These are phyloP conservation scores for Hyaloperonospora brassicae DNA, from an alignment of 352 stramenopile genomes.

Conservation along the genomic window DNA sequence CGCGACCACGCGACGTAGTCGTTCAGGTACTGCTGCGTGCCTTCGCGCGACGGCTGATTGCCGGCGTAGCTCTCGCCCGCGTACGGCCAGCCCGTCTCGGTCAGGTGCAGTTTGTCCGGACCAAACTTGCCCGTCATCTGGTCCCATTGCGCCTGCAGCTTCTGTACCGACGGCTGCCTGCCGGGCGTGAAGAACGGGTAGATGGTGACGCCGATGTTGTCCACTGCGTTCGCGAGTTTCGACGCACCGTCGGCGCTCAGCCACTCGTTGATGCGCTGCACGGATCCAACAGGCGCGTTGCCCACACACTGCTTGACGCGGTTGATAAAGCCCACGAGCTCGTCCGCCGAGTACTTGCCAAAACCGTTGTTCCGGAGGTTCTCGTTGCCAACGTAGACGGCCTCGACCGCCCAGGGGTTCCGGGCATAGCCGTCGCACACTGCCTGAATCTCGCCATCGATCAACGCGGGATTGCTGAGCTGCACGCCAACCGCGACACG, in stretches of 20 bases:
- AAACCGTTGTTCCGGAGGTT: too few species aligned
- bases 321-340: too few species aligned
- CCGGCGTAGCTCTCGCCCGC: slow-evolving; percentile 18
- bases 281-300: slow-evolving; percentile 21
- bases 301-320: too few species aligned
- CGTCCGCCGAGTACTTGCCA: too few species aligned
- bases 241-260: slow-evolving; percentile 21
- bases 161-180: slow-evolving; percentile 31
- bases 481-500: too few species aligned
- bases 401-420: too few species aligned
- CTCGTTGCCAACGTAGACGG: too few species aligned
- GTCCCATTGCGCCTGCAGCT: slow-evolving; percentile 42
- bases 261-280: slow-evolving; percentile 68
- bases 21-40: slow-evolving; percentile 34
- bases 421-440: too few species aligned
- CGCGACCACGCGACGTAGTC: slow-evolving; percentile 28
- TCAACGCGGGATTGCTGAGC: too few species aligned
- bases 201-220: slow-evolving; percentile 36
- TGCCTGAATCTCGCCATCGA: too few species aligned
- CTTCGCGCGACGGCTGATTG: slow-evolving; percentile 30
- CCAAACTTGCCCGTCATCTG: slow-evolving; percentile 36
- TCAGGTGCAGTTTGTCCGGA: slow-evolving; percentile 36
- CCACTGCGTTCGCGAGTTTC: slow-evolving; percentile 25
- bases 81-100: slow-evolving; percentile 53
- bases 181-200: slow-evolving; percentile 44